phyloP scores from a whole-genome alignment of 1,139 yeast species.

The Pneumocystis canis region DNA sequence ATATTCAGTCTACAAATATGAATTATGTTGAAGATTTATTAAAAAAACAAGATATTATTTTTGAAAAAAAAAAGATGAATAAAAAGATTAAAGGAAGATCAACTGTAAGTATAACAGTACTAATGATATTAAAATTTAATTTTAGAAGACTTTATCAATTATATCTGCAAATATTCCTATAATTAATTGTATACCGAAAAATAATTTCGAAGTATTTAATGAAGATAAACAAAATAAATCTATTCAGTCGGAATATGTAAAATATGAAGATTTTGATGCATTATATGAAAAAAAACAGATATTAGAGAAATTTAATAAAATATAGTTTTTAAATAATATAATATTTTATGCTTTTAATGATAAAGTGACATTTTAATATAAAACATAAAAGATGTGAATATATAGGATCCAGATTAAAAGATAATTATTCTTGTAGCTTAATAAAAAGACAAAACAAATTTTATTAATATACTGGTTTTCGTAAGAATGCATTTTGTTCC shows the following conservation, averaged over 20 bases:
- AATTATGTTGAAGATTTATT: neutral
- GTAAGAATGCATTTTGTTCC: neutral
- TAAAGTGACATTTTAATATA: neutral
- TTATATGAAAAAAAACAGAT: neutral
- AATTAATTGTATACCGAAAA: neutral
- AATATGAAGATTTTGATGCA: neutral
- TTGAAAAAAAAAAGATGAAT: neutral
- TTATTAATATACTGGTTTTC: neutral
- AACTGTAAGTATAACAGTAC: neutral
- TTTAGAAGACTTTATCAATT: neutral
- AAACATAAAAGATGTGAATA: neutral
- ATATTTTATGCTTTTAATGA: neutral
- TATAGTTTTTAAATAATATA: neutral
- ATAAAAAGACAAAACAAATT: neutral
- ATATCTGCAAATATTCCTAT: constrained; percentile 1
- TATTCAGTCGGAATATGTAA: neutral
- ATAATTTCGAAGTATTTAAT: neutral
- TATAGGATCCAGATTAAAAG: neutral
- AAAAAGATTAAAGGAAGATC: neutral
- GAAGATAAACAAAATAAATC: neutral
- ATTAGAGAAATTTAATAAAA: neutral
- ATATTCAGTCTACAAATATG: neutral
- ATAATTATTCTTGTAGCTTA: neutral
- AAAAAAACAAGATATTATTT: neutral
- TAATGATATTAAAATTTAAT: neutral